Base-by-base conservation (phyloP, 331 rosid genomes). In the Cydonia oblonga region DNA sequence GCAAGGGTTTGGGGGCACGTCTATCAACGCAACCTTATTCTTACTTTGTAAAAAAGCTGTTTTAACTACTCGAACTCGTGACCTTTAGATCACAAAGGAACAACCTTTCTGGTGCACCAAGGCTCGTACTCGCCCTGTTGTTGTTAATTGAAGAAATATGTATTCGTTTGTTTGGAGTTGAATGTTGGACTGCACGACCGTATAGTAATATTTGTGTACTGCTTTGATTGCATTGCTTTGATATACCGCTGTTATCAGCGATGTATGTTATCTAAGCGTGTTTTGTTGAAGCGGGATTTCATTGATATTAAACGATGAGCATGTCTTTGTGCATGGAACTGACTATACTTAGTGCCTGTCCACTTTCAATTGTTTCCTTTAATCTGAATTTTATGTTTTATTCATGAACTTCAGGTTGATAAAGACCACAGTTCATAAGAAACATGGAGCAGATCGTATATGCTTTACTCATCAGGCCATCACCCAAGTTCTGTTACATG, bases 361-460 rank as follows among this genome's bases (percentile, higher is more conserved):
- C 26, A 18, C 60, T 49, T 46, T 49, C 42, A 49, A 18, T 68
- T 68, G 9, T 13, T 19, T 68, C 42, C 61, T 49, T 29, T 29
- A 9, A 23, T 68, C 10, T 19, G 42, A 4, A 16, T 51, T 49
- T 51, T 18, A 29, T 29, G 64, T 19, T 64, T 53, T 71, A 52
- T 26, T 73, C 60, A 52, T 78, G 75, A 75, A 68, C 75, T 71
- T 51, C 82, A 93, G 98, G 89, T 83, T 90, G 86, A 73, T 93
- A 61, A 90, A 93, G 83, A 93, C 97, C 74, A 93, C 98, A 42
- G 86, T 79, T 84, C 98, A 93, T 75, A 89, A 90, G 88, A 90
- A 90, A 82, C 98, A 93, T 28, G 96, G 98, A 56, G 86, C 96
- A 29, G 98, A 93, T 80, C 85, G 88, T 6, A 84, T 90, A 77